Percentiles rank a stretch among this genome's conserved stretches.
Evolutionary conservation across 176 grass and related monocot genomes (phyloP).

Genomic region (Phyllostachys edulis): DNA sequence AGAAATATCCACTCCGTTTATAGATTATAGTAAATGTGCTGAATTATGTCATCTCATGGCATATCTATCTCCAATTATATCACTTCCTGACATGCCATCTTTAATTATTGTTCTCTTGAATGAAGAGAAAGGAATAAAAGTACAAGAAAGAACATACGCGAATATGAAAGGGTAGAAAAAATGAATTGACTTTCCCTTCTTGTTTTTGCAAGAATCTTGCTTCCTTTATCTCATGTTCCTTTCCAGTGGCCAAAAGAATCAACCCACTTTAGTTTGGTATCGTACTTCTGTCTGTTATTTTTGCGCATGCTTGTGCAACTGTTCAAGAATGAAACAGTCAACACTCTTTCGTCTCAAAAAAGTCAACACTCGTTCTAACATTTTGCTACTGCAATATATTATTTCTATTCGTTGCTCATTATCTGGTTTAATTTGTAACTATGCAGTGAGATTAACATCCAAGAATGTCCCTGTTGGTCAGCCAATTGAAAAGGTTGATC

Average conservation of each 20-base stretch:
- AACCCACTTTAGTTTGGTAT: conserved; percentile 29
- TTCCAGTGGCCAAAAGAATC: conserved; percentile 35
- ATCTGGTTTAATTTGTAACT: conserved; percentile 17
- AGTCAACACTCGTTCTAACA: not conserved
- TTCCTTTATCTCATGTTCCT: conserved; percentile 14
- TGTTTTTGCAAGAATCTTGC: conserved; percentile 28
- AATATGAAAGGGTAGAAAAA: conserved; percentile 10
- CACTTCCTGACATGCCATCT: not conserved
- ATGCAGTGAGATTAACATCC: conserved; percentile 70
- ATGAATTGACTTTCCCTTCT: not conserved
- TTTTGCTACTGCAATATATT: conserved; percentile 10
- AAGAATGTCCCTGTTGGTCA: conserved; percentile 39
- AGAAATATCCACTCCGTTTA: not conserved
- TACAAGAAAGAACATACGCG: not conserved
- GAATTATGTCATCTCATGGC: not conserved
- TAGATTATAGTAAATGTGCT: conserved; percentile 23
- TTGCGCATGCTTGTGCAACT: not conserved
- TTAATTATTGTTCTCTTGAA: conserved; percentile 20
- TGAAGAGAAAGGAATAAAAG: conserved; percentile 22
- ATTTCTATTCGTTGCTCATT: conserved; percentile 8
- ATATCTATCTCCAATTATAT: not conserved
- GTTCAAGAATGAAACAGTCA: not conserved
- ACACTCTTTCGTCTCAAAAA: not conserved
- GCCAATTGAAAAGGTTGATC: conserved; percentile 46
- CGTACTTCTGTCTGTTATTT: not conserved